Evolutionary conservation across 169 alveolate genomes (phyloP).

Genomic region (Fabrea salina): DNA sequence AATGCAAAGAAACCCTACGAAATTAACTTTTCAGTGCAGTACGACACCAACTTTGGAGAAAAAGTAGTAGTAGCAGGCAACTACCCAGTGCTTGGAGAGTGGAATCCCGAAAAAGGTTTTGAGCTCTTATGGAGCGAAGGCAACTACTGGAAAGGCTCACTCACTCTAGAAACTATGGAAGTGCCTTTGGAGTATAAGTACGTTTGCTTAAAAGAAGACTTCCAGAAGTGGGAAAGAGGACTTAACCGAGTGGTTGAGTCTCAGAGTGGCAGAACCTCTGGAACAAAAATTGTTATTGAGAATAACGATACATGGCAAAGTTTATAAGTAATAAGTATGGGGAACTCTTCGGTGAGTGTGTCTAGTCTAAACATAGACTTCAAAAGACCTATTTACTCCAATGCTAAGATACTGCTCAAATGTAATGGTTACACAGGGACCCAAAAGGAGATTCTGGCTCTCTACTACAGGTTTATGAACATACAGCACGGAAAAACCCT

Average conservation of each 20-base stretch:
- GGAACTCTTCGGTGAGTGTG: too few relatives aligned
- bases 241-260: too few relatives aligned
- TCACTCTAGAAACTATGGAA: background rate
- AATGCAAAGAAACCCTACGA: background rate
- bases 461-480: background rate
- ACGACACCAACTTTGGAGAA: slow-evolving; percentile 8
- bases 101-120: slow-evolving; percentile 1
- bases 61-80: background rate
- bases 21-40: background rate
- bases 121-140: slow-evolving; percentile 3
- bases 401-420: background rate
- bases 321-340: too few relatives aligned
- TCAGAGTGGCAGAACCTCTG: too few relatives aligned
- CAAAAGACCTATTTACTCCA: background rate
- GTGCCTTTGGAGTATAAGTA: slow-evolving; percentile 13
- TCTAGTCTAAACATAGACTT: background rate
- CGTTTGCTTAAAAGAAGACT: background rate
- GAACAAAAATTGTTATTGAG: too few relatives aligned
- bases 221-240: slow-evolving; percentile 17
- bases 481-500: background rate
- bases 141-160: slow-evolving; percentile 13
- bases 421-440: background rate
- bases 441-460: background rate
- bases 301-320: too few relatives aligned
- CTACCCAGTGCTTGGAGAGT: background rate